Conservation (phyloP, 306 rosid species). For the Cicer judaicum region DNA sequence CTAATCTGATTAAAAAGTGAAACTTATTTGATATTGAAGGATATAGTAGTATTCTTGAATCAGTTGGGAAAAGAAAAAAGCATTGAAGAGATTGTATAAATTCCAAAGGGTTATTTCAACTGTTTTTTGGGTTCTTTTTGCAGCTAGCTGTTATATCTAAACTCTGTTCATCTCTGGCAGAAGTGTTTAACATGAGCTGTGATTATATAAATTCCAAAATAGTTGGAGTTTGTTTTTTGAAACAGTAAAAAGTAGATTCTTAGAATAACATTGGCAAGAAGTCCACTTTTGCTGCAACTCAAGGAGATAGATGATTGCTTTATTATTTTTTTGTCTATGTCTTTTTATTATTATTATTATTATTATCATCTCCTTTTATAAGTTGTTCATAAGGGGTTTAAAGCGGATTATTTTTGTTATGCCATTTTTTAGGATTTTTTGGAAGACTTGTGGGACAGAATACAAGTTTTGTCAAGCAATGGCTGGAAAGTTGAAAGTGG, state of each 20-base stretch:
- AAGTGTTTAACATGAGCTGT: no score
- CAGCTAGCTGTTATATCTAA: no score
- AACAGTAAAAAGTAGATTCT: not conserved
- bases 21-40: no score
- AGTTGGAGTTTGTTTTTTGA: no score
- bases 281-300: not conserved
- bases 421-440: conserved; percentile 74
- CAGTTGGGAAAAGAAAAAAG: no score
- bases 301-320: not conserved
- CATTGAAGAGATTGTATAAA: no score
- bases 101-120: no score
- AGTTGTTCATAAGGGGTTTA: conserved; percentile 29
- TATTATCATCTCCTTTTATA: not conserved
- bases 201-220: no score
- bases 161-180: no score
- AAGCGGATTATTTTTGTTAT: conserved; percentile 14
- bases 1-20: no score
- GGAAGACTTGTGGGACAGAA: conserved; percentile 92
- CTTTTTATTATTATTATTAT: not conserved
- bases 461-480: conserved; percentile 67
- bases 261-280: conserved; percentile 11
- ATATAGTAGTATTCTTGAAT: no score
- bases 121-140: no score
- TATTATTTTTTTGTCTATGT: not conserved
- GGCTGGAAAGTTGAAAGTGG: conserved; percentile 99